A percentile compares a stretch with the other conserved stretches of the same genome.
Conservation (phyloP, 2,329 filamentous ascomycete genomes). For the Westerdykella sp. region DNA sequence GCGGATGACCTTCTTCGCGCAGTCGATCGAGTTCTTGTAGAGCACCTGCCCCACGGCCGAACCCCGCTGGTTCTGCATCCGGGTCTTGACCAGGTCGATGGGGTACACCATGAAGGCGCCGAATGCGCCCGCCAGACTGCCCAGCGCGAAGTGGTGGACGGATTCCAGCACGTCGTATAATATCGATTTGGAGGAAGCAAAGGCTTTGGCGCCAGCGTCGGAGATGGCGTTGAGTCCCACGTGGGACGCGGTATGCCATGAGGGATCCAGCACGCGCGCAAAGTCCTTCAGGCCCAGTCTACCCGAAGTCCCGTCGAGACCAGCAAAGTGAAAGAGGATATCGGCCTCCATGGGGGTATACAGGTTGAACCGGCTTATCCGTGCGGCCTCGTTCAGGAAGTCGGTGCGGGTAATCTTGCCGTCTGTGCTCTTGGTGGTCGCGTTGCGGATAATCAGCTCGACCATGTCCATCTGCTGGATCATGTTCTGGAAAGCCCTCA, state of each 20-base stretch:
- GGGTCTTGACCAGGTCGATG: slow-evolving; percentile 96
- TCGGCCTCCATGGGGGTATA: slow-evolving; percentile 99
- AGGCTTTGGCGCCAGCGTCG: slow-evolving; percentile 47
- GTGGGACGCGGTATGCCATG: slow-evolving; percentile 67
- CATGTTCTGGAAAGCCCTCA: slow-evolving; percentile 96
- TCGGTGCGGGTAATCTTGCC: slow-evolving; percentile 91
- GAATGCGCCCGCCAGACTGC: slow-evolving; percentile 87
- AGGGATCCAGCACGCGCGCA: slow-evolving; percentile 87
- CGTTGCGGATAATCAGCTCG: slow-evolving; percentile 85
- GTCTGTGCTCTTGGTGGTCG: slow-evolving; percentile 73
- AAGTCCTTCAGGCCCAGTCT: slow-evolving; percentile 79
- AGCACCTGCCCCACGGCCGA: slow-evolving; percentile 71
- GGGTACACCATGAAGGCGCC: slow-evolving; percentile 99
- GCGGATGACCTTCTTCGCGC: slow-evolving; percentile 82
- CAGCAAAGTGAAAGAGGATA: slow-evolving; percentile 97
- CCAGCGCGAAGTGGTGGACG: slow-evolving; percentile 82
- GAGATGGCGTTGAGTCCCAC: slow-evolving; percentile 47
- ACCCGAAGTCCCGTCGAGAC: slow-evolving; percentile 82
- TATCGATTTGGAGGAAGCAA: slow-evolving; percentile 51
- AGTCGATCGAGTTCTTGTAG: slow-evolving; percentile 97
- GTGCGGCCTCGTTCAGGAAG: slow-evolving; percentile 89
- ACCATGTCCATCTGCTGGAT: slow-evolving; percentile 97
- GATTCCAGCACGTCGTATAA: slow-evolving; percentile 66
- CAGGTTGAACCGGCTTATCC: slow-evolving; percentile 84
- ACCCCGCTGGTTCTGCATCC: slow-evolving; percentile 93